Conservation (phyloP, 306 rosid genomes). For the Psophocarpus tetragonolobus region DNA sequence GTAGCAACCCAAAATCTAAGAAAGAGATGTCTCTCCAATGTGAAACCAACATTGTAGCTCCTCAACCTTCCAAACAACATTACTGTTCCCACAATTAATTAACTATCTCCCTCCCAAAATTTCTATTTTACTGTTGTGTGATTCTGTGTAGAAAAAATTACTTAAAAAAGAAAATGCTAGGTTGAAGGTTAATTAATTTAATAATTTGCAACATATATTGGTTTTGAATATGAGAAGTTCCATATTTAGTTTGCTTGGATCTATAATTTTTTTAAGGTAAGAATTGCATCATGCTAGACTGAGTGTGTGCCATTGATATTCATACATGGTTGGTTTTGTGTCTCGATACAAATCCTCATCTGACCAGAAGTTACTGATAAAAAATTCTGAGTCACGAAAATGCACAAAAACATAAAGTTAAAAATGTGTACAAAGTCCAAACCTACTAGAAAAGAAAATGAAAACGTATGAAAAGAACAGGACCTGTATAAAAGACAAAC, state of each 20-base stretch:
- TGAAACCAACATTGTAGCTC: constrained; percentile 11
- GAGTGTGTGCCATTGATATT: neutral
- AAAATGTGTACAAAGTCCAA: neutral
- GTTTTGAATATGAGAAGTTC: constrained; percentile 42
- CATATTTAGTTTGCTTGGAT: constrained; percentile 37
- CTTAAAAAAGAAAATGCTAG: neutral
- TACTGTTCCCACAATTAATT: neutral
- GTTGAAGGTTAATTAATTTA: neutral
- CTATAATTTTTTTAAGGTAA: constrained; percentile 34
- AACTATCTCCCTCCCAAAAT: neutral
- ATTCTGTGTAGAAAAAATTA: neutral
- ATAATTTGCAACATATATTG: neutral
- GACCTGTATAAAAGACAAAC: neutral
- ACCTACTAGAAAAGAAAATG: neutral
- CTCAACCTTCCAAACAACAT: neutral
- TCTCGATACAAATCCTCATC: neutral
- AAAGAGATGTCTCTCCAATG: neutral
- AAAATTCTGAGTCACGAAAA: neutral
- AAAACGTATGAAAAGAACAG: neutral
- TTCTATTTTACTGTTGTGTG: neutral
- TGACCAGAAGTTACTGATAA: neutral
- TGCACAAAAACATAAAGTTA: neutral
- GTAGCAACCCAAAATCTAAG: neutral
- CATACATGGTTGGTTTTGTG: neutral
- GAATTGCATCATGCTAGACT: constrained; percentile 23